phyloP scores from a whole-genome alignment of 2,329 filamentous ascomycete genomes.

The Annulohypoxylon truncatum region DNA sequence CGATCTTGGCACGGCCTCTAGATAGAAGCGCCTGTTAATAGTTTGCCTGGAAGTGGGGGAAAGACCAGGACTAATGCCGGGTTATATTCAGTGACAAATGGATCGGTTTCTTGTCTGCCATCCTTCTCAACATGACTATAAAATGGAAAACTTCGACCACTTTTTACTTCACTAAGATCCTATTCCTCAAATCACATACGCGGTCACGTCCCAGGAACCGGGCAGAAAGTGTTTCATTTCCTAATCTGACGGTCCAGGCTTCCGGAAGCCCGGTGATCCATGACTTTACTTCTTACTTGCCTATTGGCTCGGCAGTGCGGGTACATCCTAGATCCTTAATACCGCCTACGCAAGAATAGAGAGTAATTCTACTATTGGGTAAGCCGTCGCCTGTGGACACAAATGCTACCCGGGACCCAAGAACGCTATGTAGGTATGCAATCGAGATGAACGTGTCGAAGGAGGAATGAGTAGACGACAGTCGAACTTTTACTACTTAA shows the following conservation, averaged over 20 bases:
- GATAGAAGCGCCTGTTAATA: constrained; percentile 2
- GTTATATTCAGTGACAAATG: constrained; percentile 27
- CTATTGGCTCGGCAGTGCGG: constrained; percentile 29
- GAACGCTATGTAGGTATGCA: constrained; percentile 5
- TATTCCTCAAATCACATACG: constrained; percentile 3
- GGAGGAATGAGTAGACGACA: constrained; percentile 14
- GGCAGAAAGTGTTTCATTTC: constrained; percentile 27
- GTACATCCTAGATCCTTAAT: constrained; percentile 21
- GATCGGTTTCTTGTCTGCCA: constrained; percentile 12
- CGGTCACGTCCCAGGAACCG: constrained; percentile 24
- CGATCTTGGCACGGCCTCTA: constrained; percentile 27
- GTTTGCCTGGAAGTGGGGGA: constrained; percentile 14
- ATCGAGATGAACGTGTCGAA: constrained; percentile 12
- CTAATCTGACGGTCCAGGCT: constrained; percentile 30
- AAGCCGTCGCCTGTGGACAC: neutral
- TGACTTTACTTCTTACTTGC: neutral
- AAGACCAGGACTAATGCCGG: constrained; percentile 16
- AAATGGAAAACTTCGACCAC: neutral
- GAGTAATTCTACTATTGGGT: constrained; percentile 24
- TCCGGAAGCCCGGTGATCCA: constrained; percentile 31
- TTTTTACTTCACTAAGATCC: neutral
- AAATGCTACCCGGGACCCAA: constrained; percentile 9
- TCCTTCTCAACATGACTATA: constrained; percentile 7
- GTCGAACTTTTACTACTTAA: neutral
- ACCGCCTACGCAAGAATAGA: constrained; percentile 1